A percentile compares a stretch with the other conserved stretches of the same genome.
These are phyloP conservation scores for Solanum okadae DNA, from an alignment of 257 asterid genomes.

Conservation along the genomic window DNA sequence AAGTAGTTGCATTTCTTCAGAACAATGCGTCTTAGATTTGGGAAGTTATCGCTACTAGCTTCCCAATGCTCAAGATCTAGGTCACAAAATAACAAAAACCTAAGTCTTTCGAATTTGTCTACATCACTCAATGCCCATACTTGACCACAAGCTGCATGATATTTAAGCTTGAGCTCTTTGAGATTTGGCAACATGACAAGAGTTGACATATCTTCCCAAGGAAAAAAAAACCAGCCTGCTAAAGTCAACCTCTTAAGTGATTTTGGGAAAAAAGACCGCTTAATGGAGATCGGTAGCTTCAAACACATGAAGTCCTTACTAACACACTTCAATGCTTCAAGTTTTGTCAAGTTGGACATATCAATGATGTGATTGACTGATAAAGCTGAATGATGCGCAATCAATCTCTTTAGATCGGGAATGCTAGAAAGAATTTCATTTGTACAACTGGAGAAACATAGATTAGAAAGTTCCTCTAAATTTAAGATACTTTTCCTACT, in stretches of 20 bases:
- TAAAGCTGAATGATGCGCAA: no score
- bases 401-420: no score
- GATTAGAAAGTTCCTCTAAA: not conserved
- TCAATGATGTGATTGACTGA: not conserved
- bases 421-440: not conserved
- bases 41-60: not conserved
- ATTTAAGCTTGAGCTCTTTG: no score
- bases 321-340: not conserved
- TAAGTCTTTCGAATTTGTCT: not conserved
- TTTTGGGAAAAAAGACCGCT: no score
- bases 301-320: no score
- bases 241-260: no score
- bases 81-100: not conserved
- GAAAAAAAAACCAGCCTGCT: fast-evolving
- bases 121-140: no score
- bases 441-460: not conserved
- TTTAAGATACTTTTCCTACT: no score
- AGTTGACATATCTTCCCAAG: no score
- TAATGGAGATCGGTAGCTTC: no score
- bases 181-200: no score
- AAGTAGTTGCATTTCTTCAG: not conserved
- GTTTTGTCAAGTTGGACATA: not conserved
- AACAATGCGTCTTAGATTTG: not conserved
- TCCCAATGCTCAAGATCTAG: not conserved
- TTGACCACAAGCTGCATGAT: no score